Evolutionary conservation across 2,329 filamentous ascomycete genomes (phyloP).

Genomic region (Claviceps quebecensis): DNA sequence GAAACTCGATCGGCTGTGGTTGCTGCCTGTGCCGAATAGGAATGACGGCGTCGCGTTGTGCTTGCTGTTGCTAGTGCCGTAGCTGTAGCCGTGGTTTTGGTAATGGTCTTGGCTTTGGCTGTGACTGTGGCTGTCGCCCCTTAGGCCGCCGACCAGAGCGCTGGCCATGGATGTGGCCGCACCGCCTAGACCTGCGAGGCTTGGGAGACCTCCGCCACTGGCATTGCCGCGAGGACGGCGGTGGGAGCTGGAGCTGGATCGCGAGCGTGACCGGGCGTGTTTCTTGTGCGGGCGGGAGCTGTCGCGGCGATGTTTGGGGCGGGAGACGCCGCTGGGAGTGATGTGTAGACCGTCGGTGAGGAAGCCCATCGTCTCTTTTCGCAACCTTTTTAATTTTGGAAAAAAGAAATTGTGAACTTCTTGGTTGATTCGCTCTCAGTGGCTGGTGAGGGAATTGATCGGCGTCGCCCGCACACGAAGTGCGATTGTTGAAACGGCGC

Average conservation of each 20-base stretch:
- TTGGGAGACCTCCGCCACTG: not conserved
- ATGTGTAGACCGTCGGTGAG: slow-evolving; percentile 15
- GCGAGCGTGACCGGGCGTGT: slow-evolving; percentile 20
- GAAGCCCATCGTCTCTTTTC: slow-evolving; percentile 17
- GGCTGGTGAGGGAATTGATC: no score
- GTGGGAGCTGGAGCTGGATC: slow-evolving; percentile 22
- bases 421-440: no score
- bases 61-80: slow-evolving; percentile 16
- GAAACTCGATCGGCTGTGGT: slow-evolving; percentile 27
- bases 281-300: slow-evolving; percentile 20
- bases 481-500: no score
- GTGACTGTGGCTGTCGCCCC: slow-evolving; percentile 13
- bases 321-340: slow-evolving; percentile 13
- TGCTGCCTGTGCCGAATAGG: slow-evolving; percentile 33
- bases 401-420: no score
- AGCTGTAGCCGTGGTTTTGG: slow-evolving; percentile 7
- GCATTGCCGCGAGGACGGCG: slow-evolving; percentile 15
- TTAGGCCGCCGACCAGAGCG: slow-evolving; percentile 18
- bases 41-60: slow-evolving; percentile 29
- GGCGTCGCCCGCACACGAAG: no score
- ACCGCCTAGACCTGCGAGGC: not conserved
- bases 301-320: slow-evolving; percentile 14
- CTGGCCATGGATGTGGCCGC: slow-evolving; percentile 14
- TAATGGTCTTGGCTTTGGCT: slow-evolving; percentile 5
- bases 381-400: not conserved